Base-by-base conservation (phyloP, 176 grass and related monocot species). In the Coix lacrymajobi region DNA sequence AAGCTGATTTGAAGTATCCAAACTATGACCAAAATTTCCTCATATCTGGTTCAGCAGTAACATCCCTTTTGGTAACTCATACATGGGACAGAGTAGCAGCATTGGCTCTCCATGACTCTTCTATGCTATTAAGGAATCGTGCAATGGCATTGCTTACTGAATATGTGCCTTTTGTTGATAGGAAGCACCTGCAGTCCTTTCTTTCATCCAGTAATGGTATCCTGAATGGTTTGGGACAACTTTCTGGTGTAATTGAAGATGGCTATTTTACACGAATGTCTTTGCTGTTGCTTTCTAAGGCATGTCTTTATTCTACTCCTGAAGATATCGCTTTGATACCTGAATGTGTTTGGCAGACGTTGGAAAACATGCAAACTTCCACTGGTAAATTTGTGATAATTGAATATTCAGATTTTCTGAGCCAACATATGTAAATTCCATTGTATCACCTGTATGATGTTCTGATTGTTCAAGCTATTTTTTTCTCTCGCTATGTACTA, bases 291-390 rank as follows among this genome's bases (percentile, higher is more conserved):
- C 74, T 98, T 81, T 94, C 90, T 66, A 98, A 62, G 88, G 92
- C 90, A 39, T 98, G 95, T 62, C 86, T 98, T 71, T 93, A 98
- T 91, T 92, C 95, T 71, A 65, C 88, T 95, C 82, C 89, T 86
- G 95, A 95, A 73, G 95, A 98, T 85, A 89, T 93, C 16, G 52
- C 74, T 89, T 84, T 95, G 82, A 89, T 98, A 84, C 95, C 95
- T 89, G 90, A 94, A 78, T 77, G 69, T 89, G 92, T 98, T 88
- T 98, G 95, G 95, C 88, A 79, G 76, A 92, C 91, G 67, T 64
- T 98, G 86, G 90, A 98, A 76, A 91, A 66, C 65, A 94, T 98
- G 92, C 87, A 89, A 61, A 71, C 75, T 39, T 93, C 92, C 81
- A 81, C 78, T 78, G 92, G 95, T 94, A 87, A 80, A 66, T 81